These are phyloP conservation scores for Septoria linicola DNA, from an alignment of 2,329 filamentous ascomycete species.

Conservation along the genomic window DNA sequence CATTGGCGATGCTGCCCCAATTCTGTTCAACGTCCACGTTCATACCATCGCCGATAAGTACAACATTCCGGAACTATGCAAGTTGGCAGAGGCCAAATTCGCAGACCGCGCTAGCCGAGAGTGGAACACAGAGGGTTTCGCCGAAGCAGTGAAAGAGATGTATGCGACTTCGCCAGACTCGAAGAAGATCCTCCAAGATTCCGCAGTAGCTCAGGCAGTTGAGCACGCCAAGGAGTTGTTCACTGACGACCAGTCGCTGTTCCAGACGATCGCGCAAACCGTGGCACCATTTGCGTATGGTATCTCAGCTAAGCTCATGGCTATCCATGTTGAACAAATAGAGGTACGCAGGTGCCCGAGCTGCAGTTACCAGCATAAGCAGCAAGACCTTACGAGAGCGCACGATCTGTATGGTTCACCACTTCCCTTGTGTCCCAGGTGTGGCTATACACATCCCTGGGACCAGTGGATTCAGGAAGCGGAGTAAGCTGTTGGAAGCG, in stretches of 20 bases:
- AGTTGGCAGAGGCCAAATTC: constrained; percentile 13
- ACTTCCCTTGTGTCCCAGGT: too few relatives aligned
- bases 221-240: neutral
- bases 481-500: too few relatives aligned
- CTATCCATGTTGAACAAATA: too few relatives aligned
- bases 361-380: too few relatives aligned
- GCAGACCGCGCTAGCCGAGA: neutral
- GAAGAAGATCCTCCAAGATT: neutral
- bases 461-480: too few relatives aligned
- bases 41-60: constrained; percentile 12
- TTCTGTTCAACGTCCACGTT: constrained; percentile 9
- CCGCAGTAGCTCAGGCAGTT: neutral
- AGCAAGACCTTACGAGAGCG: too few relatives aligned
- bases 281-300: neutral
- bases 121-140: constrained; percentile 5
- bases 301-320: neutral
- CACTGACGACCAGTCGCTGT: neutral
- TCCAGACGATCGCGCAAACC: neutral
- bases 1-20: neutral
- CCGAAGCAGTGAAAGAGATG: constrained; percentile 10
- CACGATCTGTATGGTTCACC: too few relatives aligned
- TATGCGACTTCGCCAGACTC: neutral
- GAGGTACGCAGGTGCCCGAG: too few relatives aligned
- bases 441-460: too few relatives aligned
- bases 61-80: constrained; percentile 3